Base-by-base conservation (phyloP, 768 basidiomycete genomes). In the Paxillus rubicundulus region DNA sequence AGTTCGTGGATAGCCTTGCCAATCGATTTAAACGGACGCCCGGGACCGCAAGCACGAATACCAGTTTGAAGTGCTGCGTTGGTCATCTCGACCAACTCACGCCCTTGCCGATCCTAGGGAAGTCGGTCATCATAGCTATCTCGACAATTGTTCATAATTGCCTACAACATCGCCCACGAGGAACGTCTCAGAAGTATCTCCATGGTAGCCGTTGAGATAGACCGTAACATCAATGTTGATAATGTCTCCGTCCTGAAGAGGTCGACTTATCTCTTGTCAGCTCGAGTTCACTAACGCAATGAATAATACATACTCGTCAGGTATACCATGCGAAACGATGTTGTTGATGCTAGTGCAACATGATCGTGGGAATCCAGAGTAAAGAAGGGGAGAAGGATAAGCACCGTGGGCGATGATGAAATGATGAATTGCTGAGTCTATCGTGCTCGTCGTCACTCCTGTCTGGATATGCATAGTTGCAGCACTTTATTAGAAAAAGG, bases 141-240 rank as follows among this genome's bases (percentile, higher is more conserved):
- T 38, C 17, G 1, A 4, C n/a, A 38, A 33, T 14, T 45, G n/a
- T 28, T 3, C 12, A 39, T 9, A 17, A 24, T 38, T 52, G 72
- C 70, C 67, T 58, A 92, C 89, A 14, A 91, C 90, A 32, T 83
- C 66, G 36, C 92, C 92, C 5, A 96, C 84, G 3, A 87, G 69
- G 66, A 92, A 94, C 0, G 88, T 96, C 46, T 79, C 72, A 0
- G 92, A 93, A 0, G 92, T 95, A 60, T 96, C 94, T 1, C 94
- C 94, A 59, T 96, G 93, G 68, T 82, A 92, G 2, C 89, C 87
- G 51, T 90, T 71, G n/a, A 86, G 71, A 66, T 81, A 95, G 8
- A 95, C 77, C 1, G 94, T 95, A 9, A 97, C 70, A 67, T 97
- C 94, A 40, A 96, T 76, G 66, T 94, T 94, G 60, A 97, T 74